These are phyloP conservation scores for Cladosporium sp. DNA, from an alignment of 2,329 filamentous ascomycete species.

Conservation along the genomic window DNA sequence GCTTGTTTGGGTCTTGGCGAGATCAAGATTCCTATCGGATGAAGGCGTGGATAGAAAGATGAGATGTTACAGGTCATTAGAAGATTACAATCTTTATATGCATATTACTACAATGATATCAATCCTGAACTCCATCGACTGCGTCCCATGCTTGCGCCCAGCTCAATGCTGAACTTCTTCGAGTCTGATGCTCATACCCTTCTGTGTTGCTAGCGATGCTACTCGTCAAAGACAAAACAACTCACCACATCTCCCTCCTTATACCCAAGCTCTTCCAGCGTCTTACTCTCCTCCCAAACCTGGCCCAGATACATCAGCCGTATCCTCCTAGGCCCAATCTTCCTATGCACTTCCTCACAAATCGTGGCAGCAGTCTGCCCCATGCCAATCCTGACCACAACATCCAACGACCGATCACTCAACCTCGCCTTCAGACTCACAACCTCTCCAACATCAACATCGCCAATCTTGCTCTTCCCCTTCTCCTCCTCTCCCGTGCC, in stretches of 20 bases:
- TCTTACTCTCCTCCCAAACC: slow-evolving; percentile 64
- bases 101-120: neutral
- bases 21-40: too few species aligned
- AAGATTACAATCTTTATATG: neutral
- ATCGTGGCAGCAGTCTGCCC: slow-evolving; percentile 60
- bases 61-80: neutral
- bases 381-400: slow-evolving; percentile 31
- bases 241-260: slow-evolving; percentile 71
- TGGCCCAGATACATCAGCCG: slow-evolving; percentile 77
- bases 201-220: neutral
- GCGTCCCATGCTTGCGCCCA: neutral
- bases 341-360: slow-evolving; percentile 58
- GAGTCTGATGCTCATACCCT: neutral
- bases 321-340: slow-evolving; percentile 58
- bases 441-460: slow-evolving; percentile 28
- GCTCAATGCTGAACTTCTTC: neutral
- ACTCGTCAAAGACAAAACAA: slow-evolving; percentile 57
- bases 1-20: neutral
- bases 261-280: slow-evolving; percentile 70
- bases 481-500: slow-evolving; percentile 24
- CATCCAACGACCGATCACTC: slow-evolving; percentile 37
- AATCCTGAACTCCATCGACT: neutral
- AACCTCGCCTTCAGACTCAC: slow-evolving; percentile 34
- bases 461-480: slow-evolving; percentile 26
- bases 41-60: too few species aligned